Base-by-base conservation (phyloP, 2,329 filamentous ascomycete species). In the Dactylellina parvicollis region DNA sequence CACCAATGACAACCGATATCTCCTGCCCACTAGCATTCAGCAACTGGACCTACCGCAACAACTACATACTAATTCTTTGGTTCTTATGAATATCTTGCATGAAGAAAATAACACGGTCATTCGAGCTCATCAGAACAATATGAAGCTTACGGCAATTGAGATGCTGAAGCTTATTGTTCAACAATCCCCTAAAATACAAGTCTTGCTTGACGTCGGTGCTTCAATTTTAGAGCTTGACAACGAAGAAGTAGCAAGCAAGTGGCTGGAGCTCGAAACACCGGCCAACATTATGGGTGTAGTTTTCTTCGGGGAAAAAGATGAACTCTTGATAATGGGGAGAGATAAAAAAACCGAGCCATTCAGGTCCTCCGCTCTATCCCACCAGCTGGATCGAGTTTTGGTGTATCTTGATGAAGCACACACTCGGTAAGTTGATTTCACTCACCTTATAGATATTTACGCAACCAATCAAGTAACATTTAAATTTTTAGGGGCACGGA, bases 381-480 rank as follows among this genome's bases (percentile, higher is more conserved):
- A 83, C 0, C 83, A 87, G 2, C 78, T 90, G 0, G 86, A 87
- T 3, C 75, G 73, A 0, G 92, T 89, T 56, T 78, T 91, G 0
- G 83, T 92, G 0, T 92, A 88, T 56, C 81, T 94, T 0, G 90
- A 92, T 57, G 87, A 93, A 69, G 84, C 85, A 0, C 90, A 92
- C 73, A 91, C 89, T 0, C 80, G 90, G 70, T 90, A 90, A 0
- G 91, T 85, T 0, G 89, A 93, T n/a, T 24, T 20, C 10, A 3
- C 26, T 12, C 8, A 16, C 20, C 5, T 20, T 34, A n/a, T 38
- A 5, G 22, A 12, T n/a, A n/a, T 32, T 32, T 32, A 12, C 30
- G 5, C 5, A 34, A 7, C 3, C 9, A 14, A 9, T 3, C 22
- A 14, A 22, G 12, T 34, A 42, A 49, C n/a, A 4, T 24, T 60